Percentiles rank a stretch among this genome's conserved stretches.
Conservation (phyloP, 2,329 filamentous ascomycete genomes). For the Ampelomyces quisqualis region DNA sequence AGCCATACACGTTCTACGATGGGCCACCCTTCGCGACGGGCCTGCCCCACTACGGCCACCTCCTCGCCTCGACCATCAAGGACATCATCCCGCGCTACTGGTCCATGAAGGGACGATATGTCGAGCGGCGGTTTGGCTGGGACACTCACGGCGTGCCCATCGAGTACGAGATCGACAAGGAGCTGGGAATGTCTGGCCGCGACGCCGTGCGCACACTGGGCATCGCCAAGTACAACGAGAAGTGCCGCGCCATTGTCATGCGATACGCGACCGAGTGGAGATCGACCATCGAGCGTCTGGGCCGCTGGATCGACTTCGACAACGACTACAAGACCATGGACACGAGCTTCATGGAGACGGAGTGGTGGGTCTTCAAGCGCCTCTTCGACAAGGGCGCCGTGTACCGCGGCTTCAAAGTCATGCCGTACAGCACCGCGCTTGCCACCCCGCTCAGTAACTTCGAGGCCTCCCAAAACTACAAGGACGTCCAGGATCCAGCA, state of each 20-base stretch:
- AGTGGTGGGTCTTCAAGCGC: conserved; percentile 97
- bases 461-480: conserved; percentile 92
- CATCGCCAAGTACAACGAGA: conserved; percentile 84
- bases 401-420: conserved; percentile 86
- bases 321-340: conserved; percentile 99
- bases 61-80: conserved; percentile 92
- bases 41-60: conserved; percentile 69
- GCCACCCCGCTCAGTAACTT: conserved; percentile 91
- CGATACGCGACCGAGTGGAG: conserved; percentile 85
- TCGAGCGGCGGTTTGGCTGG: conserved; percentile 92
- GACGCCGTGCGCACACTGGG: conserved; percentile 85
- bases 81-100: conserved; percentile 96
- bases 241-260: conserved; percentile 93
- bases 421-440: conserved; percentile 92
- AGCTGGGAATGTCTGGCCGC: conserved; percentile 82
- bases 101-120: conserved; percentile 94
- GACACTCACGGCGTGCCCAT: conserved; percentile 93
- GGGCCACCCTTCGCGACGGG: conserved; percentile 58
- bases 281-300: conserved; percentile 80
- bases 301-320: conserved; percentile 97
- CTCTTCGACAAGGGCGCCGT: conserved; percentile 86
- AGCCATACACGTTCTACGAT: conserved; percentile 93
- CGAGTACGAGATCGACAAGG: conserved; percentile 97
- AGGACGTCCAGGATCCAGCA: conserved; percentile 87
- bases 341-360: conserved; percentile 89